Evolutionary conservation across 2,329 filamentous ascomycete species (phyloP).

Genomic region (Ampelomyces quisqualis): DNA sequence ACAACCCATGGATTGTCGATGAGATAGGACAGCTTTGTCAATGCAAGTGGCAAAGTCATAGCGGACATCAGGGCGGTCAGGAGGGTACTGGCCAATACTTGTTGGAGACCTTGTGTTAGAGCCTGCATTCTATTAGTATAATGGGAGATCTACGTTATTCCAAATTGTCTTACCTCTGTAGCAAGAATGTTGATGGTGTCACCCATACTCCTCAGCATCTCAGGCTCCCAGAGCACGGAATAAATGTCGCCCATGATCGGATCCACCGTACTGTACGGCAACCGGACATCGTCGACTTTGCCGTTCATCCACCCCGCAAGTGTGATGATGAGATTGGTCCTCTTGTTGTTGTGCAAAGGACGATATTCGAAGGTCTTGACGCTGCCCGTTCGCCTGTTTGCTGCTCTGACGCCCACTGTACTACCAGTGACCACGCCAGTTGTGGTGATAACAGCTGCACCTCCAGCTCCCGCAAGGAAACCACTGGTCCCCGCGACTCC

Average conservation of each 20-base stretch:
- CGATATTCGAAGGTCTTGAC: constrained; percentile 97
- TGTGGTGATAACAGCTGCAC: constrained; percentile 91
- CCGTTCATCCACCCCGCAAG: constrained; percentile 98
- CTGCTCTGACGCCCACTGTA: constrained; percentile 81
- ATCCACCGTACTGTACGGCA: constrained; percentile 95
- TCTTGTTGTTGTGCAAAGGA: constrained; percentile 95
- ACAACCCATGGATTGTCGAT: constrained; percentile 99
- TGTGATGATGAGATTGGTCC: constrained; percentile 92
- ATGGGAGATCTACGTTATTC: constrained; percentile 29
- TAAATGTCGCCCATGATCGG: constrained; percentile 98
- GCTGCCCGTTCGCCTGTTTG: constrained; percentile 82
- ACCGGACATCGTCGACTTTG: constrained; percentile 91
- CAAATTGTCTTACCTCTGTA: constrained; percentile 69
- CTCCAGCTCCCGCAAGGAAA: constrained; percentile 88
- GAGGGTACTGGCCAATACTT: constrained; percentile 88
- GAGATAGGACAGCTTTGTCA: constrained; percentile 91
- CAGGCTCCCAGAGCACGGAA: constrained; percentile 94
- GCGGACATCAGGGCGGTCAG: constrained; percentile 88
- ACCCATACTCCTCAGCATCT: constrained; percentile 97
- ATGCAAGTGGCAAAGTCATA: constrained; percentile 83
- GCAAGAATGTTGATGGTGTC: constrained; percentile 98
- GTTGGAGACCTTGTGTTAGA: constrained; percentile 92
- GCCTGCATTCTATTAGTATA: constrained; percentile 60
- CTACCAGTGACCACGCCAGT: constrained; percentile 82
- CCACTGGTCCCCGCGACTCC: constrained; percentile 84